A percentile compares a stretch with the other conserved stretches of the same genome.
Evolutionary conservation across 2,329 filamentous ascomycete genomes (phyloP).

Genomic region (Xylaria digitata): DNA sequence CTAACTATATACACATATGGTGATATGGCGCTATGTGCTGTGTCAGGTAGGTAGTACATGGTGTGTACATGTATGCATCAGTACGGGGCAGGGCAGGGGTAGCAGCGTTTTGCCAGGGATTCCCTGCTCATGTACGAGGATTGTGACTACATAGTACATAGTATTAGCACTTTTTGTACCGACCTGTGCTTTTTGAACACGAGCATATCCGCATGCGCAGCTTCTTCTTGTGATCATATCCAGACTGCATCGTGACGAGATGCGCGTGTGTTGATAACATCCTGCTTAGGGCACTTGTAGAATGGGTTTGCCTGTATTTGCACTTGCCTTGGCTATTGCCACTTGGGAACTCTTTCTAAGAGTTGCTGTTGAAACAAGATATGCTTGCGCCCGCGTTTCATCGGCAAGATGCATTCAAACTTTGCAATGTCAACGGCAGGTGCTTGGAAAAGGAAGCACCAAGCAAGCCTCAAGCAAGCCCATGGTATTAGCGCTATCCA

Average conservation of each 20-base stretch:
- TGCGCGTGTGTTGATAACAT: slow-evolving; percentile 5
- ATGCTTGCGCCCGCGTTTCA: slow-evolving; percentile 37
- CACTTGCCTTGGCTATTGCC: slow-evolving; percentile 14
- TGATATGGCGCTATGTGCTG: too few species aligned
- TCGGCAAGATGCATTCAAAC: slow-evolving; percentile 26
- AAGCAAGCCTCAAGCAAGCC: neutral
- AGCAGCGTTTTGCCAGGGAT: slow-evolving; percentile 22
- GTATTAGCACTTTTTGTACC: neutral
- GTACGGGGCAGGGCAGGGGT: neutral
- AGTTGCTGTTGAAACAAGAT: slow-evolving; percentile 31
- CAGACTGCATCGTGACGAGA: slow-evolving; percentile 8
- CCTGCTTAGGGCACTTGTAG: neutral
- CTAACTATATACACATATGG: too few species aligned
- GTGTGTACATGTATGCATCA: too few species aligned
- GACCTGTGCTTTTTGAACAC: slow-evolving; percentile 31
- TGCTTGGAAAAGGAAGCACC: neutral
- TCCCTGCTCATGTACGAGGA: slow-evolving; percentile 32
- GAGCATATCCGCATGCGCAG: slow-evolving; percentile 29
- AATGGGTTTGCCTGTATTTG: slow-evolving; percentile 4
- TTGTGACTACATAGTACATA: neutral
- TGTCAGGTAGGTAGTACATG: neutral
- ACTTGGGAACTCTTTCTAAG: neutral
- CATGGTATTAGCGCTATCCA: neutral
- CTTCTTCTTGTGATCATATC: slow-evolving; percentile 8
- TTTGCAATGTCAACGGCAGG: slow-evolving; percentile 4